Evolutionary conservation across 208 protist species (phyloP), one percentile per base, ranked within the genome.

Genomic region (Crithidia sp.): DNA sequence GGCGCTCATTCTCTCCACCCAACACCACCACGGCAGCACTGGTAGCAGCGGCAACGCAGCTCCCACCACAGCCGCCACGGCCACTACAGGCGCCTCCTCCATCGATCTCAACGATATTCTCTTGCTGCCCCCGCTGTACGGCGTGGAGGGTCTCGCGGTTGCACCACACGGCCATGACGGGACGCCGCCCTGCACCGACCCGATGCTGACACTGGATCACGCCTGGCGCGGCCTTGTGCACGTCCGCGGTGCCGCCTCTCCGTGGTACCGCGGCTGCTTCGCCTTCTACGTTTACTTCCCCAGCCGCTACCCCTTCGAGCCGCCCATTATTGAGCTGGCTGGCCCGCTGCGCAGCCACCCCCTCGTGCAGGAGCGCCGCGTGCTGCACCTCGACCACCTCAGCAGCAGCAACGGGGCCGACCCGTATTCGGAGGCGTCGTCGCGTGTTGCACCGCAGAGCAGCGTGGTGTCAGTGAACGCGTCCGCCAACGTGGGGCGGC

Each of bases 201-300:
- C 56, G 17, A 64, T 77, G 79, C 68, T 79, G 41, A 49, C 19
- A 6, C 50, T 45, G 0, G 74, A 70, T 45, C 64, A 55, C 5
- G 66, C 68, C 13, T 90, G 86, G 89, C 54, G n/a, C 2, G 85
- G 86, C 10, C 65, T 94, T 7, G 79, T 94, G 12, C 73, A 68
- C 43, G 79, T 94, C 40, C 69, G 74, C 17, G 49, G 52, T 3
- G 58, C 57, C 14, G 49, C 85, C 7, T 92, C 87, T 3, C 89
- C 89, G 66, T 94, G 89, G 89, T 84, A 84, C 71, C 61, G 81
- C 61, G 89, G 84, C 49, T 82, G 81, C 72, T 92, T 94, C 37
- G 53, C 74, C 19, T 92, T 94, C 52, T 72, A 76, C 47, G 83
- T 88, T 16, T 70, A 74, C 54, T 78, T 92, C 40, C 89, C 89